Base-by-base conservation (phyloP, 176 grass and related monocot genomes). In the Avena sativa region DNA sequence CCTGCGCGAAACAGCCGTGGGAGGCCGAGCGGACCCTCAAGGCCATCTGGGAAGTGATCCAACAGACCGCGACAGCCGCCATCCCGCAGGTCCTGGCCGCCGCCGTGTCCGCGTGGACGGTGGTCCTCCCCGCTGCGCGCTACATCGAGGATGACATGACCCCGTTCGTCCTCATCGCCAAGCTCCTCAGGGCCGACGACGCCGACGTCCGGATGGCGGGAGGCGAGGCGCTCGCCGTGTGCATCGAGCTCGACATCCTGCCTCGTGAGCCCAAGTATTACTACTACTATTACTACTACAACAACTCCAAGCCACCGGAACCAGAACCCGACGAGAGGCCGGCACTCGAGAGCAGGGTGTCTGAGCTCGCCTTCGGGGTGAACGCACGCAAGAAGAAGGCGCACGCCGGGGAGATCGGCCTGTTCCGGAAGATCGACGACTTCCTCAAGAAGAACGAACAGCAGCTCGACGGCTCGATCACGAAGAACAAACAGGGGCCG, bases 111-210 rank as follows among this genome's bases (percentile, higher is more conserved):
- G 63, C 63, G 63, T 66, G 63, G 63, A 66, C 63, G 2, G 28
- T 66, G 12, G 28, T 32, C 26, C 63, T 66, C 26, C 63, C 63
- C 63, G 63, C 12, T 26, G 63, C 28, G 28, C 12, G 28, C 63
- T 15, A 8, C 63, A 15, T 7, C 28, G 63, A 34, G 26, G 63
- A 66, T 13, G 63, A 2, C 62, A 30, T 32, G 26, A 16, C 26
- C 63, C 63, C 63, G 63, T 66, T 66, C 63, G 63, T 66, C 26
- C 63, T 66, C 63, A 66, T 66, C 63, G 63, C 63, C 26, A 66
- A 66, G 13, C 63, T 66, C 63, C 63, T 66, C 63, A 66, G 28
- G 63, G 26, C 26, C 25, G 26, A 8, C 63, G 63, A 66, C 12
- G 13, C 28, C 63, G 63, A 66, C 63, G 5, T 66, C 6, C 26